phyloP scores from a whole-genome alignment of 1,284 basidiomycete species.

The Fomes fomentarius region DNA sequence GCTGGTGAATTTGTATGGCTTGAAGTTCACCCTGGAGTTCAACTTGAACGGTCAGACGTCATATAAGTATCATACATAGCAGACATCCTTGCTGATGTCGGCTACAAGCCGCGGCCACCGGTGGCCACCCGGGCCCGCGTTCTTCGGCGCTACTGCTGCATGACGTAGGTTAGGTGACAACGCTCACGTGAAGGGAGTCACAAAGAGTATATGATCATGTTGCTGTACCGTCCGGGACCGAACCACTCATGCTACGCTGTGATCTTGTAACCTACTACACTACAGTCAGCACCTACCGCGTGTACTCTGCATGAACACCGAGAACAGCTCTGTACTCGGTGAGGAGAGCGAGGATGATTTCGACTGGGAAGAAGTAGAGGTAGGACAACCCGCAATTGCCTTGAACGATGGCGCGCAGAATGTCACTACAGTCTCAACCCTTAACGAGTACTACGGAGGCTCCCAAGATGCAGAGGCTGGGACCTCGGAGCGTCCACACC shows the following conservation, averaged over 20 bases:
- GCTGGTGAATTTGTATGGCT: too few relatives aligned
- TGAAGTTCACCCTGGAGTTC: too few relatives aligned
- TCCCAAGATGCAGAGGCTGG: conserved; percentile 23
- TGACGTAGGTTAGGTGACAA: too few relatives aligned
- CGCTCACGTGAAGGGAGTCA: too few relatives aligned
- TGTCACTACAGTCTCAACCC: background rate
- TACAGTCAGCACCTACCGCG: background rate
- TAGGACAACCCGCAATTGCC: conserved; percentile 26
- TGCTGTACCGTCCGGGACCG: too few relatives aligned
- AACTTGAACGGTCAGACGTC: too few relatives aligned
- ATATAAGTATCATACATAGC: too few relatives aligned
- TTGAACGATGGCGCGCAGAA: conserved; percentile 4
- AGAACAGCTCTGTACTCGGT: conserved; percentile 19
- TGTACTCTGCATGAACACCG: conserved; percentile 18
- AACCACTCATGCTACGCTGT: background rate
- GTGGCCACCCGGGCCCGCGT: too few relatives aligned
- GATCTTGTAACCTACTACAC: background rate
- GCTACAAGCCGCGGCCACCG: too few relatives aligned
- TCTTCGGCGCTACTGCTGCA: too few relatives aligned
- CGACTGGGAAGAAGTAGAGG: conserved; percentile 48
- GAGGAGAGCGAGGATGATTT: conserved; percentile 44
- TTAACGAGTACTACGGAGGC: conserved; percentile 17
- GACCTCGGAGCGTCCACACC: conserved; percentile 30
- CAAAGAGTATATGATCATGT: too few relatives aligned
- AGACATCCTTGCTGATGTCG: too few relatives aligned